phyloP scores from a whole-genome alignment of 228 moss, liverwort and hornwort genomes.

The Sphagnum magellanicum region DNA sequence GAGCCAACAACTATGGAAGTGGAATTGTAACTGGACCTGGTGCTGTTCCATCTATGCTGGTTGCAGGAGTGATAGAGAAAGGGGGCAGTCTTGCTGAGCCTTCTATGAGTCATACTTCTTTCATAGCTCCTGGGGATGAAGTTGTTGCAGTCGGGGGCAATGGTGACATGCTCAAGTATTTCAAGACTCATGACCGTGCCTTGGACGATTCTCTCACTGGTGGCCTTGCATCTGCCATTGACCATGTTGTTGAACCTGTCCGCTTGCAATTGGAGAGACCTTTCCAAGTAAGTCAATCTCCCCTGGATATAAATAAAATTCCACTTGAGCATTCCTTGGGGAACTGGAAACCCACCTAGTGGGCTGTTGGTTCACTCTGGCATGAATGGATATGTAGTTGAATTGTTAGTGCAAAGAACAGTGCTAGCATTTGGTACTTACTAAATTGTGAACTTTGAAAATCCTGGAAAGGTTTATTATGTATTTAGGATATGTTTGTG shows the following conservation, averaged over 20 bases:
- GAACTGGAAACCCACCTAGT: no score
- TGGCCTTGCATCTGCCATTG: conserved; percentile 22
- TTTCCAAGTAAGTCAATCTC: conserved; percentile 7
- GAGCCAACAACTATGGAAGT: conserved; percentile 26
- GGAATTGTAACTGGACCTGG: conserved; percentile 11
- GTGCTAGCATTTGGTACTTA: background rate
- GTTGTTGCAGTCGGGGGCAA: conserved; percentile 71
- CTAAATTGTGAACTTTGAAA: background rate
- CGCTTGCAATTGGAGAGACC: conserved; percentile 88
- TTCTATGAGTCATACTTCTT: conserved; percentile 64
- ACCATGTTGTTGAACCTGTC: conserved; percentile 49
- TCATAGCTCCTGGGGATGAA: conserved; percentile 59
- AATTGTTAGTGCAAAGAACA: conserved; percentile 10
- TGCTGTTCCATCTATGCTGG: conserved; percentile 21
- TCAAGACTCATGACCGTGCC: conserved; percentile 41
- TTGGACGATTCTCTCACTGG: conserved; percentile 18
- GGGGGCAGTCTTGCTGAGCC: conserved; percentile 69
- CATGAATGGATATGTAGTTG: no score
- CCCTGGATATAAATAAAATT: no score
- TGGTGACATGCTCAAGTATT: conserved; percentile 53
- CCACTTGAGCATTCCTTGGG: no score
- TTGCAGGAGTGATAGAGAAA: conserved; percentile 48
- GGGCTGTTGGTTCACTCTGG: no score
- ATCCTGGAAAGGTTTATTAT: background rate
- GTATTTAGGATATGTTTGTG: background rate